Percentiles rank a stretch among this genome's conserved stretches.
These are phyloP conservation scores for Sordariomycetes sp. DNA, from an alignment of 2,329 filamentous ascomycete species.

Conservation along the genomic window DNA sequence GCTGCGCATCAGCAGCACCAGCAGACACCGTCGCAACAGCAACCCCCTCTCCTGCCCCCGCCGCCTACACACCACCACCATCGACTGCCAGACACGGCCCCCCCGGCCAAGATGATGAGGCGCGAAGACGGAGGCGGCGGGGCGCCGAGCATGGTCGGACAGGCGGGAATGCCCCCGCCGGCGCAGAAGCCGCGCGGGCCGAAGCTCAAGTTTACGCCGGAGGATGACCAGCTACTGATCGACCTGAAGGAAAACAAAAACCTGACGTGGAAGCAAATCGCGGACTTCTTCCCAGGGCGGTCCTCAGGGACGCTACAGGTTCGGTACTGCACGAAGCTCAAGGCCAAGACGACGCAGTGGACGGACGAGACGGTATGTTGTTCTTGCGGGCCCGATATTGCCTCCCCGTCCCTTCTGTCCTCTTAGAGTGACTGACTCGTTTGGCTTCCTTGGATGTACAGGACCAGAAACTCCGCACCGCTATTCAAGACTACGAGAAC, in stretches of 20 bases:
- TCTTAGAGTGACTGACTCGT: slow-evolving; percentile 12
- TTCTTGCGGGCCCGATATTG: no score
- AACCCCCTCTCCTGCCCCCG: slow-evolving; percentile 21
- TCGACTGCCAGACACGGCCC: slow-evolving; percentile 60
- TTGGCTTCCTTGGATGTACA: slow-evolving; percentile 20
- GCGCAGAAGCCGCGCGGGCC: slow-evolving; percentile 71
- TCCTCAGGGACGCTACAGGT: slow-evolving; percentile 87
- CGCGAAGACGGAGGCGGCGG: slow-evolving; percentile 41
- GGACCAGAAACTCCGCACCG: slow-evolving; percentile 65
- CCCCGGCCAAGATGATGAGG: slow-evolving; percentile 54
- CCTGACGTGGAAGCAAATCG: slow-evolving; percentile 94
- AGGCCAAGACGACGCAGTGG: slow-evolving; percentile 88
- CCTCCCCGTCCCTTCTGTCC: neutral
- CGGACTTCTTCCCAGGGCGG: slow-evolving; percentile 85
- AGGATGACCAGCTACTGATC: slow-evolving; percentile 78
- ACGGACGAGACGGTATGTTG: slow-evolving; percentile 76
- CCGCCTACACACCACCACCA: slow-evolving; percentile 66
- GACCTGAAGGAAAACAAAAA: slow-evolving; percentile 92
- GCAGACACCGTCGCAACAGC: slow-evolving; percentile 7
- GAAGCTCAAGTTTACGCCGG: slow-evolving; percentile 86
- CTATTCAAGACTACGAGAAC: slow-evolving; percentile 74
- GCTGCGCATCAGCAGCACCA: slow-evolving; percentile 16
- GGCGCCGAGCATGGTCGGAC: slow-evolving; percentile 74
- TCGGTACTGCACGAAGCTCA: slow-evolving; percentile 87
- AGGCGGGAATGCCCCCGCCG: slow-evolving; percentile 75